Percentiles rank a stretch among this genome's conserved stretches.
Conservation (phyloP, 495 filamentous ascomycete genomes). For the Trichocladium uniseriatum region DNA sequence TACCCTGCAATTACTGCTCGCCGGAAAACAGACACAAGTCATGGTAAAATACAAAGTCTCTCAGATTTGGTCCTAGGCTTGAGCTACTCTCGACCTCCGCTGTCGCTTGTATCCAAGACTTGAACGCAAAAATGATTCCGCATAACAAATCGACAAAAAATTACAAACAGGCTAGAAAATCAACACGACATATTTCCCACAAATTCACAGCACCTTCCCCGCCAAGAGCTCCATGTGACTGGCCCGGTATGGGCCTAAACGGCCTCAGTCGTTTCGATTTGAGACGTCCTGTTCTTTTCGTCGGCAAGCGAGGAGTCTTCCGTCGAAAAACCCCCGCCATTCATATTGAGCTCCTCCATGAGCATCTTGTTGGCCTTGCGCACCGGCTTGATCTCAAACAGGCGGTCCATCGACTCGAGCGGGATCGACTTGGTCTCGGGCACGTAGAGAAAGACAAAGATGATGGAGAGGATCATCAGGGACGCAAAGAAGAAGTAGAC, state of each 20-base stretch:
- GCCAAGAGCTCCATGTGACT: no score
- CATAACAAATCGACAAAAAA: no score
- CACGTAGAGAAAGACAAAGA: slow-evolving; percentile 50
- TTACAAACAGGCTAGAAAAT: no score
- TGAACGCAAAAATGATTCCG: no score
- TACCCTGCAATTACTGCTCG: no score
- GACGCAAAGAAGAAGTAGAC: slow-evolving; percentile 75
- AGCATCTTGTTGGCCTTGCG: slow-evolving; percentile 44
- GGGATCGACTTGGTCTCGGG: slow-evolving; percentile 46
- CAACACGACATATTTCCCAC: no score
- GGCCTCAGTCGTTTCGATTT: slow-evolving; percentile 23
- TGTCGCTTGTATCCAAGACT: no score
- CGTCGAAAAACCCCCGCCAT: slow-evolving; percentile 44
- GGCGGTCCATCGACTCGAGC: slow-evolving; percentile 46
- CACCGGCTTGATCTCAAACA: slow-evolving; percentile 51
- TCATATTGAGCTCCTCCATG: slow-evolving; percentile 38
- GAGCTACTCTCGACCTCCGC: no score
- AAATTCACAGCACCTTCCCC: no score
- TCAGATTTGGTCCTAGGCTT: no score
- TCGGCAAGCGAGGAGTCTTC: slow-evolving; percentile 27
- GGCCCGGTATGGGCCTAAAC: not conserved
- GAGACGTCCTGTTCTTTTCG: slow-evolving; percentile 15
- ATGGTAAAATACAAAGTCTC: no score
- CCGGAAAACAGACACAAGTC: no score
- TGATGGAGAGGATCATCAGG: slow-evolving; percentile 55